Evolutionary conservation across 2,329 filamentous ascomycete species (phyloP).

Genomic region (Fusarium cicatricum): DNA sequence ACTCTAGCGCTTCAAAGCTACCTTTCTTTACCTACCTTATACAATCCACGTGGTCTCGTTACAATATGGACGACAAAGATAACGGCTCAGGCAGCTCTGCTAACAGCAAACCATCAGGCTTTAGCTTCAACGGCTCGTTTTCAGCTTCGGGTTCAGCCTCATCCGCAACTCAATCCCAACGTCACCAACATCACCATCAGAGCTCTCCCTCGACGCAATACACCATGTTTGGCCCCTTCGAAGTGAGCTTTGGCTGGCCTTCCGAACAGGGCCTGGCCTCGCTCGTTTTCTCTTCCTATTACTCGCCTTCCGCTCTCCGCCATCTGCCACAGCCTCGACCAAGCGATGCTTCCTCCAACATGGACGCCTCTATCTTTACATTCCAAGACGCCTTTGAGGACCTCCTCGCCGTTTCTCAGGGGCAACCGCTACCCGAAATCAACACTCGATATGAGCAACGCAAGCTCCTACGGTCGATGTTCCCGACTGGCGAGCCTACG

Average conservation of each 20-base stretch:
- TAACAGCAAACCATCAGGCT: slow-evolving; percentile 47
- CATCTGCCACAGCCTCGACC: slow-evolving; percentile 58
- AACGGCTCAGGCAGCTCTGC: slow-evolving; percentile 36
- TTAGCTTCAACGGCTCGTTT: slow-evolving; percentile 30
- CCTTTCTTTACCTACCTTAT: no score
- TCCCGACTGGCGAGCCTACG: slow-evolving; percentile 51
- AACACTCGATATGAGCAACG: slow-evolving; percentile 46
- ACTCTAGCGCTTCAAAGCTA: slow-evolving; percentile 17
- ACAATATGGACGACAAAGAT: slow-evolving; percentile 48
- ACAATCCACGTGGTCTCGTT: background rate
- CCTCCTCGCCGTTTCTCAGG: slow-evolving; percentile 58
- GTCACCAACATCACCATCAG: background rate
- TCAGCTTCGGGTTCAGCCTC: slow-evolving; percentile 22
- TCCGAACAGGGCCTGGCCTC: slow-evolving; percentile 33
- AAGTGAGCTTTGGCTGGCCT: slow-evolving; percentile 26
- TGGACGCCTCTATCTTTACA: slow-evolving; percentile 54
- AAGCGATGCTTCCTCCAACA: slow-evolving; percentile 50
- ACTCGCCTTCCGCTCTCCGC: slow-evolving; percentile 49
- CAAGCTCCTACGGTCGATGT: slow-evolving; percentile 50
- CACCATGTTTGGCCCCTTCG: slow-evolving; percentile 34
- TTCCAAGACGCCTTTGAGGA: slow-evolving; percentile 68
- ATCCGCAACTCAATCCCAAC: slow-evolving; percentile 15
- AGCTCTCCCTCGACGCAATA: slow-evolving; percentile 7
- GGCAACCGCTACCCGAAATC: slow-evolving; percentile 53
- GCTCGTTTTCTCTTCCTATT: slow-evolving; percentile 36